Evolutionary conservation across 495 filamentous ascomycete genomes (phyloP).

Genomic region (Geoglossum glabrum): DNA sequence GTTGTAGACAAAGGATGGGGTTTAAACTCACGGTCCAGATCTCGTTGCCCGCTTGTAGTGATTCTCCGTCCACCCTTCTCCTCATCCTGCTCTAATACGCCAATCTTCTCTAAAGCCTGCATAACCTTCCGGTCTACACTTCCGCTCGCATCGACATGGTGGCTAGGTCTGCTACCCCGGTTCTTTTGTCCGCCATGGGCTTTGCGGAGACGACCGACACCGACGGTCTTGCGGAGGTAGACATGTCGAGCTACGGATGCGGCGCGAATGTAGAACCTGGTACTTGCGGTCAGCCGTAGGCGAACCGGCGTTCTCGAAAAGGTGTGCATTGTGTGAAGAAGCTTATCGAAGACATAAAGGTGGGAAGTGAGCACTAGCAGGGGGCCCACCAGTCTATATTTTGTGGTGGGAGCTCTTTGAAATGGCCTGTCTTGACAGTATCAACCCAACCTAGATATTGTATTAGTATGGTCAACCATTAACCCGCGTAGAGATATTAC

Average conservation of each 20-base stretch:
- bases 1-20: not conserved
- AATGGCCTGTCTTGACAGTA: slow-evolving; percentile 90
- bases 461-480: not conserved
- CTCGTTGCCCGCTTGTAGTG: slow-evolving; percentile 89
- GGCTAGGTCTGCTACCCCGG: slow-evolving; percentile 72
- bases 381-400: slow-evolving; percentile 64
- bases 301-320: not conserved
- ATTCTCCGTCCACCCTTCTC: slow-evolving; percentile 94
- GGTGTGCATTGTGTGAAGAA: not conserved
- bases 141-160: slow-evolving; percentile 91
- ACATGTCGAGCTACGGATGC: slow-evolving; percentile 91
- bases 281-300: slow-evolving; percentile 3
- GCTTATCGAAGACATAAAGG: not conserved
- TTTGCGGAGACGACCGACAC: slow-evolving; percentile 81
- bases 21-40: slow-evolving; percentile 64
- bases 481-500: not conserved
- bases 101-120: slow-evolving; percentile 96
- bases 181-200: slow-evolving; percentile 93
- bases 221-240: slow-evolving; percentile 97
- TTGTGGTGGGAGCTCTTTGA: slow-evolving; percentile 94
- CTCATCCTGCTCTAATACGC: slow-evolving; percentile 87
- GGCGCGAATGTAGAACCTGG: slow-evolving; percentile 91
- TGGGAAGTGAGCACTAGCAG: not conserved
- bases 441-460: slow-evolving; percentile 76
- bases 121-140: slow-evolving; percentile 89